A percentile compares a stretch with the other conserved stretches of the same genome.
Evolutionary conservation across 73 alveolate species (phyloP).

Genomic region (Loxodes magnus): DNA sequence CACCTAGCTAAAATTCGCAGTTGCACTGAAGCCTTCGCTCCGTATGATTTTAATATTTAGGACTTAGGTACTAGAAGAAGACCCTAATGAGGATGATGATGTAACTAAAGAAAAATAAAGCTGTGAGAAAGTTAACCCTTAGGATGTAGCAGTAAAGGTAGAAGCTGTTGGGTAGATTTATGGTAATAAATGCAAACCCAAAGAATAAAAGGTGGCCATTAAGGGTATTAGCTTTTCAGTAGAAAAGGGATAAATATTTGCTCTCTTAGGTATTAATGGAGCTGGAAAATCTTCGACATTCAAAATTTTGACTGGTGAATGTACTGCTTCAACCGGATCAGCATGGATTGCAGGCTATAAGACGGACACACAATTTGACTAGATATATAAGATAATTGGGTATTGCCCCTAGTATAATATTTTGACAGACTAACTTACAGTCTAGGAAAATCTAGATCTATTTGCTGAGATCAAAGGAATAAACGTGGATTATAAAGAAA

Average conservation of each 20-base stretch:
- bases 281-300: slow-evolving; percentile 48
- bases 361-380: not conserved
- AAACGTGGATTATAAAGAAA: slow-evolving; percentile 12
- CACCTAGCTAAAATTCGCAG: too few relatives aligned
- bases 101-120: too few relatives aligned
- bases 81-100: too few relatives aligned
- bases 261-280: slow-evolving; percentile 45
- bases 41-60: too few relatives aligned
- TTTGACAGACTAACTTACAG: slow-evolving; percentile 21
- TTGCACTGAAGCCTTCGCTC: too few relatives aligned
- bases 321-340: slow-evolving; percentile 26
- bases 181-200: too few relatives aligned
- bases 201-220: too few relatives aligned
- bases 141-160: too few relatives aligned
- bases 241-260: slow-evolving; percentile 24
- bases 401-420: slow-evolving; percentile 30
- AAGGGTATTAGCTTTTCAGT: not conserved
- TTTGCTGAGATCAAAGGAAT: slow-evolving; percentile 30
- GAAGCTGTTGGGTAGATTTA: too few relatives aligned
- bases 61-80: too few relatives aligned
- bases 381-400: slow-evolving; percentile 13
- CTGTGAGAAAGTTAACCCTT: too few relatives aligned
- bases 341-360: slow-evolving; percentile 19
- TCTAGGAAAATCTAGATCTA: slow-evolving; percentile 16
- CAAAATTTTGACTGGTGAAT: slow-evolving; percentile 37